A percentile compares a stretch with the other conserved stretches of the same genome.
phyloP scores from a whole-genome alignment of 139 green algal genomes.

The Chlorella ohadii region DNA sequence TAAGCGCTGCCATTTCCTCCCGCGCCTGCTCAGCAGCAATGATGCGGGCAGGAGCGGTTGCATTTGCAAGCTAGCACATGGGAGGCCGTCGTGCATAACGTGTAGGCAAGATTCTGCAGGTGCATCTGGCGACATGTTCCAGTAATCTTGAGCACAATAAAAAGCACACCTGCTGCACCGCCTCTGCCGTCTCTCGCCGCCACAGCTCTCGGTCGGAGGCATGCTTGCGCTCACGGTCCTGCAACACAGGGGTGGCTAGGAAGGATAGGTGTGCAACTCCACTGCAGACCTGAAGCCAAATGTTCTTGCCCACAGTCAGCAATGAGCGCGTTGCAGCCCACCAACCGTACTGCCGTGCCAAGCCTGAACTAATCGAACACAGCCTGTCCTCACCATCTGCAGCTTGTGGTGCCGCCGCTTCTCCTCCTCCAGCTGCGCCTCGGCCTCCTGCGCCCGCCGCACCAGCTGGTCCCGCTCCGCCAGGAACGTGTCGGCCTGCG shows the following conservation, averaged over 20 bases:
- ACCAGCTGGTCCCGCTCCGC: constrained; percentile 52
- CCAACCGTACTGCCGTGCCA: too few relatives aligned
- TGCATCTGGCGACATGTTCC: too few relatives aligned
- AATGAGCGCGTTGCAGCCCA: too few relatives aligned
- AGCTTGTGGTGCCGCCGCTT: not conserved
- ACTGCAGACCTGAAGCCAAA: too few relatives aligned
- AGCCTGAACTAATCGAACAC: too few relatives aligned
- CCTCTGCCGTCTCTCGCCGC: constrained; percentile 72
- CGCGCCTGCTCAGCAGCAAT: constrained; percentile 46
- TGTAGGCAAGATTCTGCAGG: too few relatives aligned
- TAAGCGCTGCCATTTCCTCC: constrained; percentile 70
- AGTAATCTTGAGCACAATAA: constrained; percentile 6
- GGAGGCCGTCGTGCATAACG: too few relatives aligned
- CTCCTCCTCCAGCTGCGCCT: constrained; percentile 23
- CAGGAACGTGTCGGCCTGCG: constrained; percentile 36
- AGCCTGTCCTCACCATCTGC: constrained; percentile 31
- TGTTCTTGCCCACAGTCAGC: too few relatives aligned
- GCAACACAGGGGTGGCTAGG: not conserved
- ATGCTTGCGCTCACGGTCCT: constrained; percentile 81
- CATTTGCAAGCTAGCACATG: too few relatives aligned
- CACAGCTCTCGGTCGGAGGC: constrained; percentile 85
- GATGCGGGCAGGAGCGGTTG: too few relatives aligned
- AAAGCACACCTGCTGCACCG: constrained; percentile 56
- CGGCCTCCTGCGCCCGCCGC: not conserved
- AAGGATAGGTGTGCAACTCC: too few relatives aligned